These are phyloP conservation scores for Magnolia kwangsiensis DNA, from an alignment of 164 flowering plant species.

Conservation along the genomic window DNA sequence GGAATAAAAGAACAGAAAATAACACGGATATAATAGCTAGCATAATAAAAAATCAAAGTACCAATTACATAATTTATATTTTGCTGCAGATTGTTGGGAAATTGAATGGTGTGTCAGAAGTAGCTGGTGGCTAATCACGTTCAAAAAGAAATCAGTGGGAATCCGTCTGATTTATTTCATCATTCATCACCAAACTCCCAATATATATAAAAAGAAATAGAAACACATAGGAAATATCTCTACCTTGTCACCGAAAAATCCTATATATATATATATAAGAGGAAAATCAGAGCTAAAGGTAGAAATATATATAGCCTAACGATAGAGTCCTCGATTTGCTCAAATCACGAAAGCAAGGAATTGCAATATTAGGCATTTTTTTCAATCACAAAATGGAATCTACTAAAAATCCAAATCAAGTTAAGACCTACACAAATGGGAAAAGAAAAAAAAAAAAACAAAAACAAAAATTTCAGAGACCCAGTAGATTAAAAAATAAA, in stretches of 20 bases:
- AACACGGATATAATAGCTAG: not conserved
- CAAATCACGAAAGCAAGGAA: slow-evolving; percentile 7
- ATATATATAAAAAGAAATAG: no score
- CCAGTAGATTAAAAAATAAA: no score
- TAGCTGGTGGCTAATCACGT: slow-evolving; percentile 28
- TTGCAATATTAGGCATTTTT: slow-evolving; percentile 23
- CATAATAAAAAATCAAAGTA: not conserved
- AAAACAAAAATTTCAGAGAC: no score
- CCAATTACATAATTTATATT: not conserved
- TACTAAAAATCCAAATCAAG: no score
- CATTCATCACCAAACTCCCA: slow-evolving; percentile 22
- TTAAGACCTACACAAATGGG: no score
- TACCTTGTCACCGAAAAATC: slow-evolving; percentile 27
- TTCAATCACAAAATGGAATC: no score
- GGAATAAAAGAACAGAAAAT: not conserved
- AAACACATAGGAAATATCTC: slow-evolving; percentile 1
- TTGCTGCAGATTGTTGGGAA: not conserved
- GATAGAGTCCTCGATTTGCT: slow-evolving; percentile 19
- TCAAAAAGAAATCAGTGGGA: slow-evolving; percentile 40
- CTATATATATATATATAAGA: slow-evolving; percentile 4
- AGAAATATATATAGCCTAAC: slow-evolving; percentile 18
- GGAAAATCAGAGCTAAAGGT: slow-evolving; percentile 25
- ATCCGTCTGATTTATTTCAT: slow-evolving; percentile 55
- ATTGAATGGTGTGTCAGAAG: slow-evolving; percentile 26
- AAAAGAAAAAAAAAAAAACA: no score